Conservation (phyloP, 768 basidiomycete species). For the Epithele typhae region DNA sequence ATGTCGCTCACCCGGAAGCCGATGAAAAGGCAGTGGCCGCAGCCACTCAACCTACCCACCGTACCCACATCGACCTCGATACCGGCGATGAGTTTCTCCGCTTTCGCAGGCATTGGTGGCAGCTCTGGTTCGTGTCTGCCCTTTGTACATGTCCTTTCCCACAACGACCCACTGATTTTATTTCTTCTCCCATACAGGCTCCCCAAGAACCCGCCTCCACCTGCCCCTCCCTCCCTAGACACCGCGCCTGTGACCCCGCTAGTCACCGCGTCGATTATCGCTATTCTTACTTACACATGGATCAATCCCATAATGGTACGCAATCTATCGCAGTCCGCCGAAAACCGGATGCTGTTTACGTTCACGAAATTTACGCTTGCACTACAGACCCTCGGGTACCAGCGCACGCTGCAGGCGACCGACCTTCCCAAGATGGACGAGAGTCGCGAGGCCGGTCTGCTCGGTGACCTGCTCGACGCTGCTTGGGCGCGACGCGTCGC, state of each 20-base stretch:
- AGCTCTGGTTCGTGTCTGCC: constrained; percentile 41
- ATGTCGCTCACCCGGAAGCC: constrained; percentile 1
- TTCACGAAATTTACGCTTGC: background rate
- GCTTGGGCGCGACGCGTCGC: constrained; percentile 47
- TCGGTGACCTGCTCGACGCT: constrained; percentile 51
- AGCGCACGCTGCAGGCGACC: constrained; percentile 67
- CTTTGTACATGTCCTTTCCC: background rate
- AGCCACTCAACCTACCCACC: background rate
- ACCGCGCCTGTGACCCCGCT: constrained; percentile 60
- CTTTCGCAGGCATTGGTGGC: constrained; percentile 47
- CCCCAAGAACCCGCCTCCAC: constrained; percentile 54
- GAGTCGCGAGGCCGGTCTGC: constrained; percentile 40
- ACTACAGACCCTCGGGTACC: constrained; percentile 56
- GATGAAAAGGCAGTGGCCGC: background rate
- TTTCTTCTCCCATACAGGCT: constrained; percentile 35
- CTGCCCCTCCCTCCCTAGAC: constrained; percentile 49
- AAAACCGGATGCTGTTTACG: background rate
- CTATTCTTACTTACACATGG: constrained; percentile 62
- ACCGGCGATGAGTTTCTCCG: constrained; percentile 30
- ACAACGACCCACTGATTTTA: background rate
- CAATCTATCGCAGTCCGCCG: too few species aligned
- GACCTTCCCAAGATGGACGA: constrained; percentile 69
- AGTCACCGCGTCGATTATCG: constrained; percentile 51
- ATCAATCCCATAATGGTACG: constrained; percentile 54
- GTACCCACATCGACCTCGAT: constrained; percentile 22